phyloP scores from a whole-genome alignment of 2,329 filamentous ascomycete genomes.

The Penicillium sp. region DNA sequence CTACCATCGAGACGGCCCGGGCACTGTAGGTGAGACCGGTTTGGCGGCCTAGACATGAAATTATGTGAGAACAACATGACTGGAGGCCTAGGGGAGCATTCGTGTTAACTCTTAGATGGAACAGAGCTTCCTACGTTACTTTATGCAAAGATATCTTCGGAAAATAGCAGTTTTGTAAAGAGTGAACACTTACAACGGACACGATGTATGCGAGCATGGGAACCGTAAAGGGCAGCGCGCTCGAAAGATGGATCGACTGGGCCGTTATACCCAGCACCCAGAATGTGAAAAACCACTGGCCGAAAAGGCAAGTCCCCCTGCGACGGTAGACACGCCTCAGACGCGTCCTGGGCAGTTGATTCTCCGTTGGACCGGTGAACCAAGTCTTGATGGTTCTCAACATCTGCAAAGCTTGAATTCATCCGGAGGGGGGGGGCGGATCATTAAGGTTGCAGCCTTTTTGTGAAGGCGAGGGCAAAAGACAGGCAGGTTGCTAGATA shows the following conservation, averaged over 20 bases:
- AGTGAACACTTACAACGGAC: background rate
- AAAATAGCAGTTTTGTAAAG: background rate
- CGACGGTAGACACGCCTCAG: background rate
- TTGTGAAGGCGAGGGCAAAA: background rate
- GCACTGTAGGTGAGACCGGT: background rate
- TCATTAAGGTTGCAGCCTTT: background rate
- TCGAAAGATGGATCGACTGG: background rate
- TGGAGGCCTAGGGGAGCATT: background rate
- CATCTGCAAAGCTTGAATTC: background rate
- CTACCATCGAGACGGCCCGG: background rate
- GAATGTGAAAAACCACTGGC: background rate
- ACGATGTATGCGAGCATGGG: background rate
- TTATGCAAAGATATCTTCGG: background rate
- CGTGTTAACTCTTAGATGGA: background rate
- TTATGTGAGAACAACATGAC: background rate
- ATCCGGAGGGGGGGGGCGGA: background rate
- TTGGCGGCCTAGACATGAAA: background rate
- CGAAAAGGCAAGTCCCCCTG: background rate
- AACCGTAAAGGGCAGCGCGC: background rate
- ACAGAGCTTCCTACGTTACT: background rate
- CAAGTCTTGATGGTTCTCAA: background rate
- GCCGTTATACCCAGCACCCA: background rate
- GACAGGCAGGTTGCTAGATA: background rate
- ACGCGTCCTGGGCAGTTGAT: background rate
- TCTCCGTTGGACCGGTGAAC: background rate